Percentiles rank a stretch among this genome's conserved stretches.
Evolutionary conservation across 1,284 basidiomycete species (phyloP).

Genomic region (Ganoderma sp.): DNA sequence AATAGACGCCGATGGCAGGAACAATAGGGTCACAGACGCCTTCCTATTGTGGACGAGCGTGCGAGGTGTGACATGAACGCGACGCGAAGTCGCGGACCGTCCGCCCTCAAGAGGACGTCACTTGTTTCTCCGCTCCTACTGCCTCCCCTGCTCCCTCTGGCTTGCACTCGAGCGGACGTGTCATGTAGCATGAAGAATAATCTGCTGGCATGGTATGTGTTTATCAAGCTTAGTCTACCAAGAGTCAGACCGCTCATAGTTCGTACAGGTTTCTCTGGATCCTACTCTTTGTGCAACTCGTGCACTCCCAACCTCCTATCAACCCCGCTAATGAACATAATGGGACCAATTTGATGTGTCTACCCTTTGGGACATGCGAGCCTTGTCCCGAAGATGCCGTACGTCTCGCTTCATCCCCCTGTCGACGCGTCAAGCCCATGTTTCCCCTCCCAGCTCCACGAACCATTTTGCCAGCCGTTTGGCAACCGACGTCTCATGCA

Average conservation of each 20-base stretch:
- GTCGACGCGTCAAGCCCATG: constrained; percentile 13
- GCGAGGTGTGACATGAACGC: constrained; percentile 15
- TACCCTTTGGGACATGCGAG: constrained; percentile 81
- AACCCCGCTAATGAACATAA: constrained; percentile 22
- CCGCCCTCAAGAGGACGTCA: neutral
- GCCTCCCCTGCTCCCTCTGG: neutral
- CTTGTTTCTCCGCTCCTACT: neutral
- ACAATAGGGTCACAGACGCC: constrained; percentile 1
- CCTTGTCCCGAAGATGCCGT: constrained; percentile 84
- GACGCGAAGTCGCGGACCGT: neutral
- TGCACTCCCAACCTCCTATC: constrained; percentile 15
- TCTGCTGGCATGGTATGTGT: constrained; percentile 16
- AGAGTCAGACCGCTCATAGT: too few species aligned
- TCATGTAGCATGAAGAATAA: constrained; percentile 27
- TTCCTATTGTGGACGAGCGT: constrained; percentile 8
- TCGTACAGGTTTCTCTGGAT: constrained; percentile 23
- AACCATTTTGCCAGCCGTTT: constrained; percentile 91
- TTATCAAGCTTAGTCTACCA: too few species aligned
- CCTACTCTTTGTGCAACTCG: constrained; percentile 16
- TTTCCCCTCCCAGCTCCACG: constrained; percentile 60
- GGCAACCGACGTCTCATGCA: constrained; percentile 88
- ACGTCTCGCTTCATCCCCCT: constrained; percentile 39
- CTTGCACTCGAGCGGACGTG: constrained; percentile 4
- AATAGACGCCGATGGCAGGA: neutral
- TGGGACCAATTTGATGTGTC: constrained; percentile 55